Conservation (phyloP, 305 asterid species). For the Fraxinus velutina region DNA sequence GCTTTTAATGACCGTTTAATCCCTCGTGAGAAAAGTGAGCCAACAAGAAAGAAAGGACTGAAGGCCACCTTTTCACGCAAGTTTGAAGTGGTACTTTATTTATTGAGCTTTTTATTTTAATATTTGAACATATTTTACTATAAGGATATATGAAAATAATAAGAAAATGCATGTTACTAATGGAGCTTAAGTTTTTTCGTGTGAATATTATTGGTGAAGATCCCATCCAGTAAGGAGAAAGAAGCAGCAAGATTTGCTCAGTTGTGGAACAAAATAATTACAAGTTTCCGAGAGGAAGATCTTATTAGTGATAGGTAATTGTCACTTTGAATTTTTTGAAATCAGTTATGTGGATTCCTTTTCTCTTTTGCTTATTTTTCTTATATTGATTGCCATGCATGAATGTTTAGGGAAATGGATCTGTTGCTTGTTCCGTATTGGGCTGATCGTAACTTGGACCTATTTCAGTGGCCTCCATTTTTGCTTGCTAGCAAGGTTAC, state of each 20-base stretch:
- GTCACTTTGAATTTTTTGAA: conserved; percentile 17
- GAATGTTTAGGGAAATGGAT: conserved; percentile 82
- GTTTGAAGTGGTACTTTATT: conserved; percentile 57
- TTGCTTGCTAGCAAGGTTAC: conserved; percentile 98
- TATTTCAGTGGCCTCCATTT: conserved; percentile 98
- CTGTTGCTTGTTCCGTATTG: conserved; percentile 97
- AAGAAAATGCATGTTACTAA: conserved; percentile 5
- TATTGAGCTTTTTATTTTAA: conserved; percentile 17
- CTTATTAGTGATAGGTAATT: conserved; percentile 80
- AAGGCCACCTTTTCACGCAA: conserved; percentile 91
- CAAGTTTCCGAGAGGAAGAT: conserved; percentile 99
- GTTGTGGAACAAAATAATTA: conserved; percentile 91
- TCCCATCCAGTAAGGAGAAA: conserved; percentile 75
- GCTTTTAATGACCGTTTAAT: conserved; percentile 87
- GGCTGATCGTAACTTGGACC: conserved; percentile 94
- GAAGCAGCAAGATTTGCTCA: conserved; percentile 98
- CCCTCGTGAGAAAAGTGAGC: conserved; percentile 79
- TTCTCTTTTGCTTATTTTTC: conserved; percentile 15
- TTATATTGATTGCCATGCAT: conserved; percentile 22
- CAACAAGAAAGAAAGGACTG: conserved; percentile 77
- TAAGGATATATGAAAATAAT: not conserved
- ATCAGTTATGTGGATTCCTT: conserved; percentile 5
- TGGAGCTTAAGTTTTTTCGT: conserved; percentile 9
- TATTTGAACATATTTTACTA: conserved; percentile 1
- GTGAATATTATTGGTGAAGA: conserved; percentile 42